A percentile compares a stretch with the other conserved stretches of the same genome.
Evolutionary conservation across 805 yeast species (phyloP).

Genomic region (Myxozyma neotropica): DNA sequence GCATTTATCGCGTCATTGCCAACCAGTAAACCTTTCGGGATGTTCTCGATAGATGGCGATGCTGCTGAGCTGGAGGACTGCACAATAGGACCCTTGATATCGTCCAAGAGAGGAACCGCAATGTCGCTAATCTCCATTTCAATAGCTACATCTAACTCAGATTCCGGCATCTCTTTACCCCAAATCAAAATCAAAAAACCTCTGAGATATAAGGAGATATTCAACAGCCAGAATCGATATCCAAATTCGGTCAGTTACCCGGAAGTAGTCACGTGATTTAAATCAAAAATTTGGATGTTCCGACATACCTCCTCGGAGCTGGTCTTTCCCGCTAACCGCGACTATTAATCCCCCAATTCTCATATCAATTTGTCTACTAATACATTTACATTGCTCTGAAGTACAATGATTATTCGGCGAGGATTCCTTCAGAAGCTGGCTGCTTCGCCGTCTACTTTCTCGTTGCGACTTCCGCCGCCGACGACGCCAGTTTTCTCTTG

Average conservation of each 20-base stretch:
- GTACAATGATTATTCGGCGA: constrained; percentile 15
- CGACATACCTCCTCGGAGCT: too few species aligned
- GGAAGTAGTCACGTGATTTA: too few species aligned
- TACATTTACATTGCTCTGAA: too few species aligned
- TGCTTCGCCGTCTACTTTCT: neutral
- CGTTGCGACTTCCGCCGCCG: neutral
- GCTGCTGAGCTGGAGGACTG: neutral
- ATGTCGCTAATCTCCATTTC: neutral
- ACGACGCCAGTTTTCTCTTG: neutral
- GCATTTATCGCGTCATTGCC: constrained; percentile 23
- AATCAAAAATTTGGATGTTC: too few species aligned
- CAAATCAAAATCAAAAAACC: too few species aligned
- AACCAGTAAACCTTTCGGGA: constrained; percentile 13
- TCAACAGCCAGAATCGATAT: too few species aligned
- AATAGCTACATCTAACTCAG: neutral
- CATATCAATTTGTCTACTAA: too few species aligned
- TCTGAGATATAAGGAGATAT: too few species aligned
- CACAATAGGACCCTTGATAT: neutral
- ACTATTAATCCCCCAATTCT: too few species aligned
- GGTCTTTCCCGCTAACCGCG: too few species aligned
- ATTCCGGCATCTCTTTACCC: neutral
- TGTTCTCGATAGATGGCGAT: neutral
- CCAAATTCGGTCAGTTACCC: too few species aligned
- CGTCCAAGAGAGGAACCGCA: neutral
- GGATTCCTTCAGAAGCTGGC: neutral